phyloP scores from a whole-genome alignment of 495 filamentous ascomycete genomes.

The Penicillium pulvis region DNA sequence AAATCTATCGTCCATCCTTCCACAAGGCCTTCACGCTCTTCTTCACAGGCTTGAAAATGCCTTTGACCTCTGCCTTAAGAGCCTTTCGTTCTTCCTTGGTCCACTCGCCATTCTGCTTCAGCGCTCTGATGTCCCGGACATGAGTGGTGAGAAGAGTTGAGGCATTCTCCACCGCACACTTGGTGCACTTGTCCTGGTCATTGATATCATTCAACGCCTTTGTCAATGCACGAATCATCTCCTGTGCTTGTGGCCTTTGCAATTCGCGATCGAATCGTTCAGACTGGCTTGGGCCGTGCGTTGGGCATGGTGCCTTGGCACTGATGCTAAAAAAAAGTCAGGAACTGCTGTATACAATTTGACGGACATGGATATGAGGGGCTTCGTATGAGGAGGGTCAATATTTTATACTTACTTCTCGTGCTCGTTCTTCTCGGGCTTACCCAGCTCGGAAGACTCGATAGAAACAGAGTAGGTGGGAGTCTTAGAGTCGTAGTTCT shows the following conservation, averaged over 20 bases:
- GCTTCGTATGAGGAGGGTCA: too few species aligned
- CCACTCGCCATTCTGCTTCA: constrained; percentile 22
- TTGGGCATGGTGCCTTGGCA: constrained; percentile 8
- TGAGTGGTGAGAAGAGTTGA: constrained; percentile 16
- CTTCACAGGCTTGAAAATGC: constrained; percentile 15
- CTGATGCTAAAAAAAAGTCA: constrained; percentile 1
- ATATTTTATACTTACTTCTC: neutral
- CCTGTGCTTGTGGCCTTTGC: constrained; percentile 11
- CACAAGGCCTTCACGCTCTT: constrained; percentile 18
- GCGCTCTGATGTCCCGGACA: constrained; percentile 13
- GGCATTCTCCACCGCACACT: constrained; percentile 19
- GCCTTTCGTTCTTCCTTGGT: constrained; percentile 22
- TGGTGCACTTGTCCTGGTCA: constrained; percentile 20
- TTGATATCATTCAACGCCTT: constrained; percentile 16
- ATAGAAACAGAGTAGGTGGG: neutral
- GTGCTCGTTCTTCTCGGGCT: neutral
- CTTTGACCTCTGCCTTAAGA: constrained; percentile 22
- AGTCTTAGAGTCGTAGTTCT: neutral
- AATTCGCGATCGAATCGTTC: constrained; percentile 18
- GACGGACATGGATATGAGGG: neutral
- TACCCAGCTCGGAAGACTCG: neutral
- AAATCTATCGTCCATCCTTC: constrained; percentile 6
- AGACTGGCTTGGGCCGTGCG: constrained; percentile 17
- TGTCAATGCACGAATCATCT: constrained; percentile 8
- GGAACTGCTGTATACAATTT: neutral